Base-by-base conservation (phyloP, 352 stramenopile species). In the Globisporangium perplexum region DNA sequence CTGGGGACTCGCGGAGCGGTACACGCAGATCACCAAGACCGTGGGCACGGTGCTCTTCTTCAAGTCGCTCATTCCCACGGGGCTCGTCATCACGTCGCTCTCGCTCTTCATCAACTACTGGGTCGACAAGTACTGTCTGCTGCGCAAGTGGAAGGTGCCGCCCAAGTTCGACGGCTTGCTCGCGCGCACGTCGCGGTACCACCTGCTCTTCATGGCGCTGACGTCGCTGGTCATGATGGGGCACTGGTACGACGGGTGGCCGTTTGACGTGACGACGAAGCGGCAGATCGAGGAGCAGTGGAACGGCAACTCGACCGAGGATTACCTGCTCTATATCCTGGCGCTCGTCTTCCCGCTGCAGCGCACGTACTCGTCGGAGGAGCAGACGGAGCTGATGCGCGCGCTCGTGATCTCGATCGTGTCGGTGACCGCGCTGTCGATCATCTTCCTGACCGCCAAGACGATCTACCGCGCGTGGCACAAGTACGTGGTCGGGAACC, bases 71-170 rank as follows among this genome's bases (percentile, higher is more conserved):
- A 52, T 88, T 1, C 77, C 77, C 0, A 88, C 77, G 11, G 81
- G 81, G 0, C 64, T 89, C 2, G 54, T 83, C 12, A 82, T 92
- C 56, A 86, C 77, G 31, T 59, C 72, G 7, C 50, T 88, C 33
- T 84, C 75, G 26, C 53, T 92, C 33, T 66, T 90, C 4, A 68
- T 92, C 12, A 90, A 87, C 53, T 92, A 88, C 63, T 90, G 78
- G 78, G 76, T 91, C 36, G 80, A 89, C 66, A 92, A 92, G 61
- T 92, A 83, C 54, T 92, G 82, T 43, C 53, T 92, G 43, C 60
- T 90, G 49, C 79, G 75, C 52, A 79, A 77, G 53, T 93, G 75
- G 85, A 88, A 83, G 58, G 77, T 71, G 10, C 77, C 66, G 11
- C 81, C 78, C 7, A 62, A 68, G 41, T 87, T 80, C 59, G 71